Evolutionary conservation across 805 yeast species (phyloP), one percentile per base, ranked within the genome.

Genomic region (Wickerhamomyces chambardii): DNA sequence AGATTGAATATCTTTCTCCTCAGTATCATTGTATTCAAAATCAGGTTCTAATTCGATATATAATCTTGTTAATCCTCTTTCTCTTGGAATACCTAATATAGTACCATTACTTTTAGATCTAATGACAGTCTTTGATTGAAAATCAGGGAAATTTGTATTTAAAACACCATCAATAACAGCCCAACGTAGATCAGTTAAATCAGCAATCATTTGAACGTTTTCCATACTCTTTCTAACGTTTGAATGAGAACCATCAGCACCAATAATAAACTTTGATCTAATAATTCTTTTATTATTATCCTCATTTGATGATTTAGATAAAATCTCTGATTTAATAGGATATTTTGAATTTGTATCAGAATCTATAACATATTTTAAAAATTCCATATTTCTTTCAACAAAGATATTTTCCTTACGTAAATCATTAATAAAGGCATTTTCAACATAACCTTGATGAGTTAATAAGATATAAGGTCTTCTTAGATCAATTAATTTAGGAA

Each of bases 111-210:
- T 48, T 16, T 47, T 50, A 15, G 62, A 56, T 28, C 55, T 59
- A 33, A 58, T 55, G 12, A 59, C 63, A 38, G 56, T 48, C 12
- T 58, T 45, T 25, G 43, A 45, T 34, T 62, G 39, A 38, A 58
- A 52, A 46, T 58, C 63, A 2, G 63, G 63, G 44, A 57, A 58
- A 34, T 58, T 46, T 4, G 63, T 58, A 22, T 50, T 33, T n/a
- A 59, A 58, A 21, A 54, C 60, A 31, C 56, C 50, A 37, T 58
- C 63, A 31, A 58, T 37, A 15, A 58, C 63, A 15, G 61, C 63
- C 63, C 63, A 58, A 17, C 55, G 49, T 30, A 40, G 49, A 42
- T 58, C 63, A 15, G 63, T 53, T 9, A 55, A 40, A 33, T 58
- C 63, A 26, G 63, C 63, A 19, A 50, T 49, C 58, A 57, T 52